phyloP scores from a whole-genome alignment of 176 grass and related monocot genomes.

The Stipa capillata region DNA sequence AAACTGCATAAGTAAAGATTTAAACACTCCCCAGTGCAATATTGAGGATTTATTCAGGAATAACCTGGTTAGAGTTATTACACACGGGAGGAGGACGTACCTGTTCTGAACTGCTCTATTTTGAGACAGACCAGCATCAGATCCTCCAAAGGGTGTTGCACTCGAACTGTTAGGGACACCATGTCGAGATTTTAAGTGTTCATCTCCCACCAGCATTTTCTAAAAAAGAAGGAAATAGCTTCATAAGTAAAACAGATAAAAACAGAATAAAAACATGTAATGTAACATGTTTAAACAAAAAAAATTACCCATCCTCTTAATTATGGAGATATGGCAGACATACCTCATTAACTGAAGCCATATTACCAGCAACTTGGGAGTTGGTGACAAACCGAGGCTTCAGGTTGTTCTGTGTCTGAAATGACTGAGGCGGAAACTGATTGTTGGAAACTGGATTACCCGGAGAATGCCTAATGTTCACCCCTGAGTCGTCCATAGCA shows the following conservation, averaged over 20 bases:
- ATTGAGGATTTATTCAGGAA: not conserved
- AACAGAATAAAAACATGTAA: not conserved
- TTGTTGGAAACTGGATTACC: conserved; percentile 31
- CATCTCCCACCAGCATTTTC: conserved; percentile 53
- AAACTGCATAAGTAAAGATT: not conserved
- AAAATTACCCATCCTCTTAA: not conserved
- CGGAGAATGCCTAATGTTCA: conserved; percentile 45
- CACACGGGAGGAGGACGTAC: conserved; percentile 28
- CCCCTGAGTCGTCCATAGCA: conserved; percentile 42
- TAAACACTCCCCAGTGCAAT: not conserved
- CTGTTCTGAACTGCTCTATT: conserved; percentile 67
- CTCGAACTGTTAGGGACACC: conserved; percentile 41
- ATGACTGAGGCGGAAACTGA: conserved; percentile 35
- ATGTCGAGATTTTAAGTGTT: conserved; percentile 47
- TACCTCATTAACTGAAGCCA: conserved; percentile 65
- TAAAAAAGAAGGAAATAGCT: conserved; percentile 23
- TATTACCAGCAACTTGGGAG: conserved; percentile 35
- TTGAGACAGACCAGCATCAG: conserved; percentile 49
- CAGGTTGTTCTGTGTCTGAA: conserved; percentile 50
- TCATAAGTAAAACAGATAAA: not conserved
- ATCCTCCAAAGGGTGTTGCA: conserved; percentile 51
- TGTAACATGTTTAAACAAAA: not conserved
- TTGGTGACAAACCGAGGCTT: conserved; percentile 45
- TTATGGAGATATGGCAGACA: not conserved
- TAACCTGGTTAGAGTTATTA: not conserved